These are phyloP conservation scores for Scheffersomyces stipitis DNA, from an alignment of 805 yeast genomes.

Conservation along the genomic window DNA sequence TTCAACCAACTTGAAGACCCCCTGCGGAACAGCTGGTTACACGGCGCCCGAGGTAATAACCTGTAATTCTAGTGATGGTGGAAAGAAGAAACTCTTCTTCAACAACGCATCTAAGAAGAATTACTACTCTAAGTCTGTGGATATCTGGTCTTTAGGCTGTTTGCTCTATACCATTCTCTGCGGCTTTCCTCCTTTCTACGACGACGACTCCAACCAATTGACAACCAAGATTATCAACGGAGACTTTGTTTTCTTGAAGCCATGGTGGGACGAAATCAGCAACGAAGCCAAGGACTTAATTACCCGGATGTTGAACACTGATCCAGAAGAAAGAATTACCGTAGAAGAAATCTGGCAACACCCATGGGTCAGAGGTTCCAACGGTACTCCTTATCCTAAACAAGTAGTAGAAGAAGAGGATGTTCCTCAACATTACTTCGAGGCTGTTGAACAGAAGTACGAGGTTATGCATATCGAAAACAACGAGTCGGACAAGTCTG, in stretches of 20 bases:
- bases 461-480: neutral
- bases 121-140: conserved; percentile 64
- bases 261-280: conserved; percentile 89
- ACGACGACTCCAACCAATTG: conserved; percentile 60
- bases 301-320: conserved; percentile 61
- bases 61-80: conserved; percentile 18
- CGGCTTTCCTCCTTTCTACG: conserved; percentile 77
- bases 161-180: conserved; percentile 66
- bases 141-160: conserved; percentile 75
- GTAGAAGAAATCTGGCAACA: conserved; percentile 66
- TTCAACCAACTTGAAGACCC: conserved; percentile 51
- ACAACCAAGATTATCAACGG: conserved; percentile 71
- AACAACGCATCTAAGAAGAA: conserved; percentile 37
- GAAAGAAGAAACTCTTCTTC: conserved; percentile 8
- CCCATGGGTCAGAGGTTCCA: conserved; percentile 56
- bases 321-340: conserved; percentile 67
- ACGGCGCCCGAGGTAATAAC: conserved; percentile 71
- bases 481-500: neutral
- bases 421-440: conserved; percentile 2
- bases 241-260: conserved; percentile 68
- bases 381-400: neutral
- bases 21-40: conserved; percentile 76
- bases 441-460: neutral
- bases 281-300: conserved; percentile 70
- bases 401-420: conserved; percentile 2